Conservation (phyloP, 164 flowering plant genomes). For the Platanus orientalis region DNA sequence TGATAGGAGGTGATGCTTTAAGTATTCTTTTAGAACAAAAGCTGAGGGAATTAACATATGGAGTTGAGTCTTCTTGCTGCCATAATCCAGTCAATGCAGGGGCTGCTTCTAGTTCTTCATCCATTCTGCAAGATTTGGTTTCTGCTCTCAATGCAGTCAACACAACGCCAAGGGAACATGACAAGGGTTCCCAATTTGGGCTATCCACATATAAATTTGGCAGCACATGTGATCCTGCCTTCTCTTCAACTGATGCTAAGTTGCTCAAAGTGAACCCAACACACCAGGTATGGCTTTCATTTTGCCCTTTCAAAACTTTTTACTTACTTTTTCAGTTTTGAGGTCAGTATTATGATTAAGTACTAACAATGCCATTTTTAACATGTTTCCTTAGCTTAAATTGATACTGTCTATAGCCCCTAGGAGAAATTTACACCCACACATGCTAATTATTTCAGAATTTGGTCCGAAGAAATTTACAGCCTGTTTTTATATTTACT, state of each 20-base stretch:
- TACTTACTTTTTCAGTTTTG: too few species aligned
- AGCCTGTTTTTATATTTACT: too few species aligned
- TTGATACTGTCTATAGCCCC: too few species aligned
- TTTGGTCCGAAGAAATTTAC: too few species aligned
- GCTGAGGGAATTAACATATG: constrained; percentile 60
- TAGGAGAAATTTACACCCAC: too few species aligned
- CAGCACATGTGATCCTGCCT: constrained; percentile 17
- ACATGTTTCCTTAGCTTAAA: too few species aligned
- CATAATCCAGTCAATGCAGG: constrained; percentile 22
- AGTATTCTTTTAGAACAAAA: constrained; percentile 81
- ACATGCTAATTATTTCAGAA: too few species aligned
- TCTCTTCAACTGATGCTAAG: constrained; percentile 29
- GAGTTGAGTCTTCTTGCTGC: constrained; percentile 33
- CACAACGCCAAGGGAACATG: constrained; percentile 17
- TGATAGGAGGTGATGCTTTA: constrained; percentile 69
- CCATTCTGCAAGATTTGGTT: constrained; percentile 26
- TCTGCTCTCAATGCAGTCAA: constrained; percentile 22
- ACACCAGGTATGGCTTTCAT: constrained; percentile 39
- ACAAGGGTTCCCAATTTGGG: constrained; percentile 17
- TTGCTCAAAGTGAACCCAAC: constrained; percentile 20
- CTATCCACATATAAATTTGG: constrained; percentile 15
- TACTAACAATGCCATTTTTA: too few species aligned
- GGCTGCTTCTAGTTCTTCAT: constrained; percentile 21
- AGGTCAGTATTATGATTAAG: too few species aligned
- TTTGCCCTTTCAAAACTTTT: too few species aligned